A percentile compares a stretch with the other conserved stretches of the same genome.
These are phyloP conservation scores for Amanita molliuscula DNA, from an alignment of 768 basidiomycete genomes.

Conservation along the genomic window DNA sequence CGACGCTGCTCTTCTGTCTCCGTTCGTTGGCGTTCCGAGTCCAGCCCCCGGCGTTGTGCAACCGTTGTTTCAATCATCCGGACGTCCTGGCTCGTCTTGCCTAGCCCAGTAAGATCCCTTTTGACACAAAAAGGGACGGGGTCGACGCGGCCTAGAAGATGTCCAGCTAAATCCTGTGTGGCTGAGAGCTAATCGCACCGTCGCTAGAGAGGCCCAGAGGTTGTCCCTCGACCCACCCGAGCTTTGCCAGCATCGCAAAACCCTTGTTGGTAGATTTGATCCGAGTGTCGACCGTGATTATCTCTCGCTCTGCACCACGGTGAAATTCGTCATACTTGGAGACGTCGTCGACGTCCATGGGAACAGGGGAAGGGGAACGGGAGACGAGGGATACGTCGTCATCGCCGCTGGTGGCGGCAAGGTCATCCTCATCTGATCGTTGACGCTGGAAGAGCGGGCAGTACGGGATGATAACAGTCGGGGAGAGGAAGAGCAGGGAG, in stretches of 20 bases:
- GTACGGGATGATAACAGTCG: constrained; percentile 30
- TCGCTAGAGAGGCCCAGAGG: constrained; percentile 68
- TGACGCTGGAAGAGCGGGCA: constrained; percentile 56
- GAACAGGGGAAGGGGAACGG: constrained; percentile 65
- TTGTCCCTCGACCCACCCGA: constrained; percentile 78
- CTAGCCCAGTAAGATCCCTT: constrained; percentile 67
- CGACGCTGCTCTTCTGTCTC: constrained; percentile 73
- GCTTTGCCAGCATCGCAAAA: constrained; percentile 67
- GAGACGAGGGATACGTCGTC: constrained; percentile 69
- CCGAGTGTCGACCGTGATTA: constrained; percentile 74
- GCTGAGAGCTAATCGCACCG: constrained; percentile 30
- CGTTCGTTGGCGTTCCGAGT: constrained; percentile 72
- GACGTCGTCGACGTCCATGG: constrained; percentile 42
- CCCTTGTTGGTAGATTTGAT: constrained; percentile 75
- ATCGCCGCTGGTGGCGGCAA: constrained; percentile 36
- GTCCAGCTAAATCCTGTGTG: neutral
- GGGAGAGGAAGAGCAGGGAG: constrained; percentile 30
- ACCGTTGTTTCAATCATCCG: constrained; percentile 82
- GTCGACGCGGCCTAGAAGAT: constrained; percentile 60
- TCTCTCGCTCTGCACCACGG: constrained; percentile 40
- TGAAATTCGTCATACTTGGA: constrained; percentile 62
- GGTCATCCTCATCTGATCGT: constrained; percentile 38
- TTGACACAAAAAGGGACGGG: constrained; percentile 79
- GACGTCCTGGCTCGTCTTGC: constrained; percentile 70
- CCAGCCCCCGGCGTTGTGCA: constrained; percentile 67